Evolutionary conservation across 768 basidiomycete species (phyloP), one percentile per base, ranked within the genome.

Genomic region (Tephrocybe sp.): DNA sequence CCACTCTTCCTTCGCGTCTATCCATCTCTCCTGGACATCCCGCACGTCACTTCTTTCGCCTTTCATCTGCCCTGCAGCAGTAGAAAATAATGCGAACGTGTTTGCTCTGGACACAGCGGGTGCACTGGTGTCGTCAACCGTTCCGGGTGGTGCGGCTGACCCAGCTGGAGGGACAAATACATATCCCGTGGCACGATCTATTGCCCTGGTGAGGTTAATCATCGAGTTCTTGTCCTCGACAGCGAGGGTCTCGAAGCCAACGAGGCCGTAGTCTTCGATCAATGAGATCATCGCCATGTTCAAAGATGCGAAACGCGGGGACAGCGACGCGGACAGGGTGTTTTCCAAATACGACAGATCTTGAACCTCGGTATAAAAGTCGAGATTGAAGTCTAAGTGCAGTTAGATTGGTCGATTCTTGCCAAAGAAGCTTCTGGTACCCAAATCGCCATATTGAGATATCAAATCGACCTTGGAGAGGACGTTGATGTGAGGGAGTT

Each of bases 151-250:
- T 9, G 61, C 62, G 22, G 61, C 53, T 1, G 67, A 62, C 7
- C 60, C 58, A 40, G 56, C 58, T 11, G 70, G 64, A 2, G 92
- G 92, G 4, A 94, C 76, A 56, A 91, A 97, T 9, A 97, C 78
- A 69, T 92, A 95, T 13, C 97, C 97, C 0, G 90, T 91, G 1
- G 93, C 92, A 51, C 91, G 85, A 67, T 99, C 97, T 56, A 99
- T 85, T 27, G 76, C 78, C 4, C 82, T 81, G 7, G 87, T 85
- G 1, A 99, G 79, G 52, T 92, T 83, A 3, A 98, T 70, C 96
- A 99, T 99, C 4, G 93, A 97, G 44, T 83, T 72, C 66, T 97
- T 98, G 68, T 99, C 96, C 89, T 99, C 97, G 11, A 99, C 94
- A 0, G 95, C 94, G 1, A 99, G 77, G 0, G 97, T 98, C 69